Base-by-base conservation (phyloP, 805 yeast species). In the Suhomyces pyralidae region DNA sequence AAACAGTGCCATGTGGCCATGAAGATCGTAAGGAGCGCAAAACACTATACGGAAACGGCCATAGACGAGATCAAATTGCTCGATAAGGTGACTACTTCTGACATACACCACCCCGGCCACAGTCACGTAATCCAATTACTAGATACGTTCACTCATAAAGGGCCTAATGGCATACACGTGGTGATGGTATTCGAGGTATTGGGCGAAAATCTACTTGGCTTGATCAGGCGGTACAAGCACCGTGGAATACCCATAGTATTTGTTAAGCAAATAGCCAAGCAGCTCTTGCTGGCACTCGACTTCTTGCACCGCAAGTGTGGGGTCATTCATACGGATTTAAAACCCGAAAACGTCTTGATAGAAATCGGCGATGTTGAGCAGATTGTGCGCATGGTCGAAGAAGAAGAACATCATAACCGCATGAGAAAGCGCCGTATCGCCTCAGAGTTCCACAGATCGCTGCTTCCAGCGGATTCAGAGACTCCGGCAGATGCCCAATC, bases 131-230 rank as follows among this genome's bases (percentile, higher is more conserved):
- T 94, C 46, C 85, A 84, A 49, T 74, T 94, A 40, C 70, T 90
- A 53, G 98, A 94, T 68, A 83, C 88, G 54, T 94, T 94, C 66
- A 82, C 84, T 51, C 97, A 93, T 64, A 71, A 75, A 42, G 99
- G 99, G 1, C 91, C 90, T 5, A 90, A 94, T 68, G 99, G 99
- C 1, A 78, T 81, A 2, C 99, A 94, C 70, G 86, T 91, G 9
- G 93, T 94, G 53, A 94, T 94, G 98, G 97, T 93, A 1, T 94
- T 94, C 68, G 99, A 94, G 71, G 97, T 94, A 0, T 75, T 94
- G 56, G 99, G 99, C 19, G 99, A 94, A 68, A 93, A 91, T 65
- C 69, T 94, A 59, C 74, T 94, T 49, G 92, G 96, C 19, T 76
- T 94, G 59, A 90, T 93, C 53, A 81, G 89, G 57, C 78, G 92